Evolutionary conservation across 805 yeast species (phyloP).

Genomic region (Kodamaea kakaduensis): DNA sequence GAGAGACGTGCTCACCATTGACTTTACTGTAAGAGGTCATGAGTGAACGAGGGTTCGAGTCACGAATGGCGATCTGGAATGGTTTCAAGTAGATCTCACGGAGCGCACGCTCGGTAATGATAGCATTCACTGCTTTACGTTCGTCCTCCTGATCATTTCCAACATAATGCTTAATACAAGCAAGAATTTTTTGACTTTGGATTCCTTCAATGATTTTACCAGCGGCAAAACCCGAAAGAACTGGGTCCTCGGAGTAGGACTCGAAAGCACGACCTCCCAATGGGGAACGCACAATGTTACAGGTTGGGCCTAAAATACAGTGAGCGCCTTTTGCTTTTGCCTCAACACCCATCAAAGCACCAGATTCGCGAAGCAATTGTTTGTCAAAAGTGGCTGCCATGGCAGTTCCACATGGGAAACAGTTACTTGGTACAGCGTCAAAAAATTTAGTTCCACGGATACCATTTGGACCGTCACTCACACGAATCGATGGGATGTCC

Average conservation of each 20-base stretch:
- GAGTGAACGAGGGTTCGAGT: conserved; percentile 49
- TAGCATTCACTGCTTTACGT: conserved; percentile 45
- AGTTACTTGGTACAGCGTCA: conserved; percentile 50
- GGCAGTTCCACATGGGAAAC: conserved; percentile 60
- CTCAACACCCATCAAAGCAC: conserved; percentile 50
- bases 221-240: conserved; percentile 43
- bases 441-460: conserved; percentile 56
- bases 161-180: conserved; percentile 60
- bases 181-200: conserved; percentile 47
- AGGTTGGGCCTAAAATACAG: conserved; percentile 44
- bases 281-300: conserved; percentile 54
- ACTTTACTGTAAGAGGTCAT: conserved; percentile 65
- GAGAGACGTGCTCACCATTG: conserved; percentile 57
- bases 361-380: conserved; percentile 46
- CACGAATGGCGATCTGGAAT: conserved; percentile 54
- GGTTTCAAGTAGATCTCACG: conserved; percentile 64
- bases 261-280: conserved; percentile 63
- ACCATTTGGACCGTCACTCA: conserved; percentile 61
- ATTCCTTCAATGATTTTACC: conserved; percentile 52
- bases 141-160: conserved; percentile 62
- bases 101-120: conserved; percentile 56
- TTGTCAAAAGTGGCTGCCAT: conserved; percentile 55
- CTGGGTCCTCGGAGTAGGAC: conserved; percentile 60
- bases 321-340: conserved; percentile 52
- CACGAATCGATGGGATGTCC: conserved; percentile 15